A percentile compares a stretch with the other conserved stretches of the same genome.
phyloP scores from a whole-genome alignment of 306 rosid genomes.

The Carpinus viminea region DNA sequence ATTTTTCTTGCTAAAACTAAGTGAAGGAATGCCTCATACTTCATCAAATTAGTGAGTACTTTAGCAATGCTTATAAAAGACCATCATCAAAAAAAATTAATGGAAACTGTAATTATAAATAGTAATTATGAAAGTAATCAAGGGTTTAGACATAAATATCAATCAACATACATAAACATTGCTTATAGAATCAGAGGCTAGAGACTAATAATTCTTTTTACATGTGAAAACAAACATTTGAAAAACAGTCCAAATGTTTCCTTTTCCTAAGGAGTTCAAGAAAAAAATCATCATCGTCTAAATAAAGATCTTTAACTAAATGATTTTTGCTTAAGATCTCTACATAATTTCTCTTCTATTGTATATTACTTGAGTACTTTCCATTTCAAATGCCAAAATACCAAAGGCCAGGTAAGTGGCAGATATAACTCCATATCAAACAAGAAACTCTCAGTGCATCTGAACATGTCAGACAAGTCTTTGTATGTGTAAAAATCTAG shows the following conservation, averaged over 20 bases:
- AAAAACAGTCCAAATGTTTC: background rate
- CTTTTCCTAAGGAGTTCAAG: background rate
- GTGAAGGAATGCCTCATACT: background rate
- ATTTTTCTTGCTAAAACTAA: background rate
- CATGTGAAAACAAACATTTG: background rate
- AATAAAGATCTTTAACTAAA: background rate
- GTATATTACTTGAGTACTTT: background rate
- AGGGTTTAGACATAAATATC: background rate
- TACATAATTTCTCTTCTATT: background rate
- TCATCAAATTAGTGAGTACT: background rate
- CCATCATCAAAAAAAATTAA: background rate
- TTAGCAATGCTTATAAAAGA: background rate
- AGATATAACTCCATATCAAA: background rate
- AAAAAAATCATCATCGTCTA: background rate
- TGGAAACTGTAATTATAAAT: background rate
- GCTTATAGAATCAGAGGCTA: background rate
- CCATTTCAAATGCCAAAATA: background rate
- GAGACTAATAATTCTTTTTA: background rate
- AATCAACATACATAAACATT: background rate
- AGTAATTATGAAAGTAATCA: background rate
- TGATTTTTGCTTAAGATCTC: background rate
- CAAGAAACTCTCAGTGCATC: background rate
- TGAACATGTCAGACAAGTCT: background rate
- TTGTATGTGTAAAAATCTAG: background rate
- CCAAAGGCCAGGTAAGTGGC: background rate